Percentiles rank a stretch among this genome's conserved stretches.
These are phyloP conservation scores for Rugonectria rugulosa DNA, from an alignment of 2,329 filamentous ascomycete genomes.

Conservation along the genomic window DNA sequence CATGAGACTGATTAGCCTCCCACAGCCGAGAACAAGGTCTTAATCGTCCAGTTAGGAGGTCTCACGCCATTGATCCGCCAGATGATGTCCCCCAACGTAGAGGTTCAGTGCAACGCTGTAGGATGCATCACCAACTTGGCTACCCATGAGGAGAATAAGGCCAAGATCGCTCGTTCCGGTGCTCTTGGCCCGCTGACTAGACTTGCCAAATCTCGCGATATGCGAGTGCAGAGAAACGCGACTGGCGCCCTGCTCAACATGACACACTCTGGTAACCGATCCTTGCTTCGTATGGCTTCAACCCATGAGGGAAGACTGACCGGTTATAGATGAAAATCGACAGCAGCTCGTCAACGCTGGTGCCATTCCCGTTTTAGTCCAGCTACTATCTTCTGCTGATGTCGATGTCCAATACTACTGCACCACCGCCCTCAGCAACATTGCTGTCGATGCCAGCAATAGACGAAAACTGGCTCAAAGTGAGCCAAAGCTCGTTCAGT, in stretches of 20 bases:
- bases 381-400: constrained; percentile 89
- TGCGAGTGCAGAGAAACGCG: constrained; percentile 97
- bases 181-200: constrained; percentile 90
- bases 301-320: constrained; percentile 29
- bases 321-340: constrained; percentile 83
- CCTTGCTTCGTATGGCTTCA: too few relatives aligned
- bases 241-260: constrained; percentile 97
- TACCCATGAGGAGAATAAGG: constrained; percentile 99
- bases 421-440: constrained; percentile 97
- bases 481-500: constrained; percentile 91
- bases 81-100: constrained; percentile 98
- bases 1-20: constrained; percentile 50
- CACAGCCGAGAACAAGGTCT: constrained; percentile 94
- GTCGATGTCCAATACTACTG: constrained; percentile 99
- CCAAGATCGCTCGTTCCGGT: constrained; percentile 95
- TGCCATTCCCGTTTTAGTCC: constrained; percentile 96
- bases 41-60: constrained; percentile 92
- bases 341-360: constrained; percentile 97
- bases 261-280: constrained; percentile 88
- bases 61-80: constrained; percentile 92
- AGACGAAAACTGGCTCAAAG: constrained; percentile 89
- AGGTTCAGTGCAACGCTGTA: constrained; percentile 98
- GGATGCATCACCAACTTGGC: constrained; percentile 98
- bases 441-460: constrained; percentile 92
- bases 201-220: constrained; percentile 95